Evolutionary conservation across 768 basidiomycete species (phyloP), one percentile per base, ranked within the genome.

Genomic region (Collybia sordida): DNA sequence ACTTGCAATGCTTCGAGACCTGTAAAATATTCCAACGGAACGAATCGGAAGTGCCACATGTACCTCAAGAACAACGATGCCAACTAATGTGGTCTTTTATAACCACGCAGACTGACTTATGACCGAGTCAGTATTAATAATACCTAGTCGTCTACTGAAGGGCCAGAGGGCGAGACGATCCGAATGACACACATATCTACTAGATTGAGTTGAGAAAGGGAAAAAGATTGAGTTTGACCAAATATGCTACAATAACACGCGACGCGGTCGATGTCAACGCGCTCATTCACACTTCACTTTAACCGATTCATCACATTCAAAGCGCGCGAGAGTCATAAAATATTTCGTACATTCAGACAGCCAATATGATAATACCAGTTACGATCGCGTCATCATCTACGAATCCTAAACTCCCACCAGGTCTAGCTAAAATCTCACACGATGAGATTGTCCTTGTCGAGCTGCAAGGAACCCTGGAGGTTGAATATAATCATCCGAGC

Each of bases 391-490:
- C 72, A 7, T 59, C 72, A 0, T 57, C 64, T 19, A 55, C 64
- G 6, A 66, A 64, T n/a, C 62, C 65, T 3, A 80, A 78, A 57
- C 77, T 91, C 4, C 84, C 88, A 0, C 74, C 85, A 1, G 71
- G 76, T 0, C 73, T 96, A 12, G 86, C 85, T 1, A 77, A 78
- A 49, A 79, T 95, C 37, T 91, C 90, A 14, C 77, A 88, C 54
- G 84, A 86, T 37, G 90, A 93, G 61, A 64, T 93, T 12, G 82
- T 93, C 36, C 72, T 98, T 4, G 79, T 98, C 46, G 94, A 98
- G 60, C 74, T 97, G 4, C 95, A 98, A 66, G 94, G 94, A 44
- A 73, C 77, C 43, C 76, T 97, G 31, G 83, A 88, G 39, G 83
- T 88, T 25, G 87, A 90, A 48, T 80, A 68, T 38, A 64, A 62